Percentiles rank a stretch among this genome's conserved stretches.
Evolutionary conservation across 106 monocot species (phyloP).

Genomic region (Acorus calamus): DNA sequence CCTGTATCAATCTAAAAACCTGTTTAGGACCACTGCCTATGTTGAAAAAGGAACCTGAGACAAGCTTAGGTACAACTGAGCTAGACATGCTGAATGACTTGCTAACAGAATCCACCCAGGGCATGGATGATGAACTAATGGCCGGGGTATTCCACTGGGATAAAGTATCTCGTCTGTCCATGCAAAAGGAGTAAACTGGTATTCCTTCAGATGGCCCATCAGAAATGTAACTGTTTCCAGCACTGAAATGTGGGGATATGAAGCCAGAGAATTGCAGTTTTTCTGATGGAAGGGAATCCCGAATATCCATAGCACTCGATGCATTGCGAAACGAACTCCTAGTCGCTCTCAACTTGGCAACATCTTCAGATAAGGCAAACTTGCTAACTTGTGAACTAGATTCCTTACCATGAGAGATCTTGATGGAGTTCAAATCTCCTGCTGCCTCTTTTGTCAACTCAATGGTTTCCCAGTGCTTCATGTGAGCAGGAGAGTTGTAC

Average conservation of each 20-base stretch:
- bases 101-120: conserved; percentile 37
- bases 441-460: conserved; percentile 28
- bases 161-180: conserved; percentile 45
- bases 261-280: conserved; percentile 75
- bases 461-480: conserved; percentile 62
- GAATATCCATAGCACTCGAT: conserved; percentile 22
- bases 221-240: conserved; percentile 54
- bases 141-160: conserved; percentile 41
- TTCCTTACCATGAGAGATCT: conserved; percentile 25
- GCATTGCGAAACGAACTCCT: conserved; percentile 26
- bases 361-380: conserved; percentile 24
- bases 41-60: conserved; percentile 70
- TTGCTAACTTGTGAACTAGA: conserved; percentile 17
- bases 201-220: conserved; percentile 83
- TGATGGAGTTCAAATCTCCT: conserved; percentile 26
- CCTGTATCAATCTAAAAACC: conserved; percentile 18
- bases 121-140: conserved; percentile 44
- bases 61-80: conserved; percentile 60
- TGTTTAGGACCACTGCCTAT: conserved; percentile 34
- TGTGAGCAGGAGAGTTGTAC: conserved; percentile 51
- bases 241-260: conserved; percentile 48
- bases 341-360: conserved; percentile 21
- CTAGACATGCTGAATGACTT: conserved; percentile 45
- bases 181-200: conserved; percentile 65
- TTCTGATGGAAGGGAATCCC: conserved; percentile 50